phyloP scores from a whole-genome alignment of 805 yeast genomes.

The Candida railenensis region DNA sequence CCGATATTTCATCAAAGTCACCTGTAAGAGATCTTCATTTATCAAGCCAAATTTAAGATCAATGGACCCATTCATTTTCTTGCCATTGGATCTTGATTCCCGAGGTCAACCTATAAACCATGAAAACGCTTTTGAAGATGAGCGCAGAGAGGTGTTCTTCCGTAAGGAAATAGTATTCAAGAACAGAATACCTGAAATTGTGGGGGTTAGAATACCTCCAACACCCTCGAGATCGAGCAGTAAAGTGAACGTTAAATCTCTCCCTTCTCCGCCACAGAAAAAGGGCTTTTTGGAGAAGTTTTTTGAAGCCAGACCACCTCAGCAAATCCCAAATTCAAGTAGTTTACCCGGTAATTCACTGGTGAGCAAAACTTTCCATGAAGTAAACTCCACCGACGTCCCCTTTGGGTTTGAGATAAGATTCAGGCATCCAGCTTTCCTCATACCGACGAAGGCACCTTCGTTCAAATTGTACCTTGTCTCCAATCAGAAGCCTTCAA shows the following conservation, averaged over 20 bases:
- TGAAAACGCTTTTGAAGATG: constrained; percentile 16
- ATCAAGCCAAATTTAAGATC: constrained; percentile 47
- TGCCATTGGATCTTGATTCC: constrained; percentile 45
- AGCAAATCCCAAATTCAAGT: not conserved
- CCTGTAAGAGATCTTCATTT: constrained; percentile 53
- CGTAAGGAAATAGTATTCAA: constrained; percentile 40
- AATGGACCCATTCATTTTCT: constrained; percentile 49
- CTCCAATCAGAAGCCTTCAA: constrained; percentile 25
- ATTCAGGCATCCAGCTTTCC: constrained; percentile 44
- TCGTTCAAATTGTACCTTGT: constrained; percentile 32
- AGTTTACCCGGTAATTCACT: not conserved
- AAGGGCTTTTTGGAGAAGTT: constrained; percentile 29
- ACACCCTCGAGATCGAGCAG: not conserved
- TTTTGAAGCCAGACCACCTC: constrained; percentile 13
- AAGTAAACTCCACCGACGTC: constrained; percentile 33
- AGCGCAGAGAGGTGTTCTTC: constrained; percentile 43
- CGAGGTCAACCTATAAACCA: constrained; percentile 16
- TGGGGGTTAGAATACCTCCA: constrained; percentile 31
- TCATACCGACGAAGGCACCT: constrained; percentile 44
- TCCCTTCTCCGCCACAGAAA: constrained; percentile 14
- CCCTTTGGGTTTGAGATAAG: constrained; percentile 48
- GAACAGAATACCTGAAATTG: constrained; percentile 43
- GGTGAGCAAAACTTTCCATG: constrained; percentile 1
- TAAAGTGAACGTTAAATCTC: constrained; percentile 8
- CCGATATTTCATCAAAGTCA: constrained; percentile 58